Conservation (phyloP, 352 stramenopile genomes). For the Pythium brachiatum region DNA sequence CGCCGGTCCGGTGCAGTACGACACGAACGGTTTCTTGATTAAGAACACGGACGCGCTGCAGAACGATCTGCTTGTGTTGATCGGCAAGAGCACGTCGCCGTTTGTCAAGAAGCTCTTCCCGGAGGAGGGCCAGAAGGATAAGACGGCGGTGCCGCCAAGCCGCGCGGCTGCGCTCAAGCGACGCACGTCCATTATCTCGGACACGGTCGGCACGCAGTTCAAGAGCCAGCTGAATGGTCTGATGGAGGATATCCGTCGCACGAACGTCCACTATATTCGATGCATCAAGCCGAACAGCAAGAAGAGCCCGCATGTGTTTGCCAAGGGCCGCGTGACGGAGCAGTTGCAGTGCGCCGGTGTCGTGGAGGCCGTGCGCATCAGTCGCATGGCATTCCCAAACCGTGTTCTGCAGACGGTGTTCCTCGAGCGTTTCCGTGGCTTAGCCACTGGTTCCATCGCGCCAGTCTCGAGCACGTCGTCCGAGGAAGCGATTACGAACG, state of each 20-base stretch:
- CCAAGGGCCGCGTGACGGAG: constrained; percentile 91
- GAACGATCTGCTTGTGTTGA: constrained; percentile 89
- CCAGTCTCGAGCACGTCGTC: constrained; percentile 33
- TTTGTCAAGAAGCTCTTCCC: constrained; percentile 84
- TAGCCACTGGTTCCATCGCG: constrained; percentile 40
- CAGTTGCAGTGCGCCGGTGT: constrained; percentile 98
- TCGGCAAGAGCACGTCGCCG: constrained; percentile 61
- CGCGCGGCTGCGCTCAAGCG: constrained; percentile 50
- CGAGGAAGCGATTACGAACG: constrained; percentile 43
- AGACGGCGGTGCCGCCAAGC: constrained; percentile 28
- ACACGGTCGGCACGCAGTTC: constrained; percentile 91
- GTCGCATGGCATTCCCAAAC: constrained; percentile 97
- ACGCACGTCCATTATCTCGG: constrained; percentile 78
- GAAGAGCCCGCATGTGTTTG: constrained; percentile 89
- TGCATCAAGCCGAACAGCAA: constrained; percentile 99
- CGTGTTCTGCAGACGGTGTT: constrained; percentile 90
- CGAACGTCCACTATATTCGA: constrained; percentile 97
- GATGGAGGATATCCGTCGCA: constrained; percentile 94
- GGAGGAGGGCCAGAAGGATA: constrained; percentile 57
- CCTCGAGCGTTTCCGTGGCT: constrained; percentile 78
- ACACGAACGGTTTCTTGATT: constrained; percentile 91
- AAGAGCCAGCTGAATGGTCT: constrained; percentile 91
- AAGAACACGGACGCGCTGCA: constrained; percentile 97
- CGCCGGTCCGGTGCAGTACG: constrained; percentile 95
- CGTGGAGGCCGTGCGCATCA: constrained; percentile 98